Evolutionary conservation across 2,329 filamentous ascomycete genomes (phyloP).

Genomic region (Chaetomium globosum): DNA sequence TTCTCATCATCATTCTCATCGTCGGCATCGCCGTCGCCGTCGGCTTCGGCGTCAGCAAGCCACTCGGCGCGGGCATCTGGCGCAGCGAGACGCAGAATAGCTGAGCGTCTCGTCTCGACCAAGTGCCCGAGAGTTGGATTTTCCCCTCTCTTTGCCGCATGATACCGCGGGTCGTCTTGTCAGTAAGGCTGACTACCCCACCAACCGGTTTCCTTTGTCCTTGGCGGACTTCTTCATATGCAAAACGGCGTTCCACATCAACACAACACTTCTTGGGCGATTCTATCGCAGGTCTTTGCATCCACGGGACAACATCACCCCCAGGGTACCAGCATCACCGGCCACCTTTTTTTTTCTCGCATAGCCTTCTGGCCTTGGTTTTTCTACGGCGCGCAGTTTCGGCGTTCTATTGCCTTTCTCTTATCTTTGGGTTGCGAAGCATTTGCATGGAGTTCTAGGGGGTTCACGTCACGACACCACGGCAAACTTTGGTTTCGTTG

Average conservation of each 20-base stretch:
- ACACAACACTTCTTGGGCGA: background rate
- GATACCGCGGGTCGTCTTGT: too few species aligned
- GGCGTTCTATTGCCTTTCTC: background rate
- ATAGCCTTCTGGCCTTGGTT: constrained; percentile 11
- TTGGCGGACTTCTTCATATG: too few species aligned
- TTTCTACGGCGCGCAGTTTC: constrained; percentile 17
- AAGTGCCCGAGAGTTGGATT: background rate
- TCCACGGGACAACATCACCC: background rate
- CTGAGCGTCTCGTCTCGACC: constrained; percentile 3
- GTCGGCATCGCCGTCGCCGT: constrained; percentile 42
- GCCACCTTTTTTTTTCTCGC: background rate
- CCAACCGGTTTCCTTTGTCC: too few species aligned
- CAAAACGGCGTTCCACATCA: too few species aligned
- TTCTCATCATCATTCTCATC: constrained; percentile 41
- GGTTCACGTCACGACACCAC: constrained; percentile 8
- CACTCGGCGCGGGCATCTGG: constrained; percentile 63
- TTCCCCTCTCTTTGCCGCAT: background rate
- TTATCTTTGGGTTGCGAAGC: constrained; percentile 23
- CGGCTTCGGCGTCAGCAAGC: constrained; percentile 64
- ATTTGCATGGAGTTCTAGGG: constrained; percentile 30
- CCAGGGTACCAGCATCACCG: constrained; percentile 8
- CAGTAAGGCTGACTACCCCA: too few species aligned
- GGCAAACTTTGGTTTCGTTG: background rate
- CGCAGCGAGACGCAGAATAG: constrained; percentile 38
- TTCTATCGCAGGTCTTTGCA: background rate